phyloP scores from a whole-genome alignment of 768 basidiomycete species.

The Russula virescens region DNA sequence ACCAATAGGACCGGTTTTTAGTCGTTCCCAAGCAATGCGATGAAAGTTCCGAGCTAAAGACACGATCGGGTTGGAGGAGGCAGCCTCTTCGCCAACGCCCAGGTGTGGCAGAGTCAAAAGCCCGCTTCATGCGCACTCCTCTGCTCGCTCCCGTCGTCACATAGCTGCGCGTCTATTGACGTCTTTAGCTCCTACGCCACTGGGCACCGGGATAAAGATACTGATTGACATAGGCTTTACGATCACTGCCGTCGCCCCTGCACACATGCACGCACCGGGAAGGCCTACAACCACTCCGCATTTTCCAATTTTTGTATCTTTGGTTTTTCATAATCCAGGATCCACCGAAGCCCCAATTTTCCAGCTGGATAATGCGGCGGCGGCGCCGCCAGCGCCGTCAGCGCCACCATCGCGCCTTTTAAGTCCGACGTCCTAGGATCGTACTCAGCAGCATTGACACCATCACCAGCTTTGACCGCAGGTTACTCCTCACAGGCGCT shows the following conservation, averaged over 20 bases:
- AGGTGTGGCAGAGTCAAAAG: not conserved
- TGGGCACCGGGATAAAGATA: not conserved
- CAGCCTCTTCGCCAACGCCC: not conserved
- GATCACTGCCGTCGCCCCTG: not conserved
- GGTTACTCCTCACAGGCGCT: too few relatives aligned
- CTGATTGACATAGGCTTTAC: not conserved
- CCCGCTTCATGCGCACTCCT: not conserved
- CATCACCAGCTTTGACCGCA: too few relatives aligned
- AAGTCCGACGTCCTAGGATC: too few relatives aligned
- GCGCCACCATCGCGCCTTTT: too few relatives aligned
- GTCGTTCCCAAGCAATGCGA: not conserved
- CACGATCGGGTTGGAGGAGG: not conserved
- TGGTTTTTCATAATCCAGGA: not conserved
- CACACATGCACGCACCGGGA: not conserved
- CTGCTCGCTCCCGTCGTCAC: not conserved
- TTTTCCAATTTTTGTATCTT: too few relatives aligned
- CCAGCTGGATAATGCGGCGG: not conserved
- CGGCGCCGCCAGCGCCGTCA: conserved; percentile 6
- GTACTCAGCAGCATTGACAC: too few relatives aligned
- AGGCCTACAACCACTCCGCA: too few relatives aligned
- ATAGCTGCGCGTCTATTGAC: not conserved
- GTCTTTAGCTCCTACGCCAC: not conserved
- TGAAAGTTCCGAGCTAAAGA: not conserved
- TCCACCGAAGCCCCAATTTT: not conserved
- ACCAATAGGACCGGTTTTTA: too few relatives aligned